phyloP scores from a whole-genome alignment of 169 alveolate genomes.

The Perkinsus olseni region DNA sequence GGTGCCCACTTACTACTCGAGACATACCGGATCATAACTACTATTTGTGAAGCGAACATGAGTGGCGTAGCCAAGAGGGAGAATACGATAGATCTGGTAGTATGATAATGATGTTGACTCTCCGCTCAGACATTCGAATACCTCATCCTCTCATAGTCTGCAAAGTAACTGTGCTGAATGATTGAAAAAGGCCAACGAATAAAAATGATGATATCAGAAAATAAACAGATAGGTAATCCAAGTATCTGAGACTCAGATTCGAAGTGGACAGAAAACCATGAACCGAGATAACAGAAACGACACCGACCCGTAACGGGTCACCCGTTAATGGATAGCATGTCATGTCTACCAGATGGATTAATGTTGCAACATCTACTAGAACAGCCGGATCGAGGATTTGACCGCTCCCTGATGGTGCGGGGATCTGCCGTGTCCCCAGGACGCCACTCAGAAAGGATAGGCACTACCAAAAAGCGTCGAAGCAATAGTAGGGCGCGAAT shows the following conservation, averaged over 20 bases:
- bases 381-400: not conserved
- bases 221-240: not conserved
- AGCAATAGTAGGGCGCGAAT: not conserved
- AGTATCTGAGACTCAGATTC: not conserved
- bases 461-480: not conserved
- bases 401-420: not conserved
- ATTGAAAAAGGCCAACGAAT: not conserved
- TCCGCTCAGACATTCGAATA: not conserved
- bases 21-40: not conserved
- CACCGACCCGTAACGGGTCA: too few relatives aligned
- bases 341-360: not conserved
- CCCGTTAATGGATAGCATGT: too few relatives aligned
- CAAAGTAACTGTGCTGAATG: not conserved
- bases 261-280: too few relatives aligned
- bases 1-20: not conserved
- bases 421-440: not conserved
- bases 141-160: not conserved
- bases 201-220: not conserved
- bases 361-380: not conserved
- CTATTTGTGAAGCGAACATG: not conserved
- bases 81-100: not conserved
- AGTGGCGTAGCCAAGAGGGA: not conserved
- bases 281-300: too few relatives aligned
- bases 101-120: not conserved
- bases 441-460: not conserved